These are phyloP conservation scores for Coriolopsis trogii DNA, from an alignment of 1,284 basidiomycete species.

Conservation along the genomic window DNA sequence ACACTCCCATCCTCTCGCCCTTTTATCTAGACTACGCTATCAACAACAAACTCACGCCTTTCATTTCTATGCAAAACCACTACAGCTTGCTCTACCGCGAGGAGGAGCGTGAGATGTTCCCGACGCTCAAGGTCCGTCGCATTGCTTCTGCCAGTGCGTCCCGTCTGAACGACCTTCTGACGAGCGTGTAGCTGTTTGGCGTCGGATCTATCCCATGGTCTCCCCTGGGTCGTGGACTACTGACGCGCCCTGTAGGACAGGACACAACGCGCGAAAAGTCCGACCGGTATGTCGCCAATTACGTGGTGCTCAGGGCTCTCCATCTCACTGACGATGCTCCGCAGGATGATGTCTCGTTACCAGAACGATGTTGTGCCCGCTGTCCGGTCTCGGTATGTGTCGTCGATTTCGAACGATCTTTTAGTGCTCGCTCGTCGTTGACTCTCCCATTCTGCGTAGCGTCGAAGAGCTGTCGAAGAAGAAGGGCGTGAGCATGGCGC, in stretches of 20 bases:
- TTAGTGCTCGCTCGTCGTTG: background rate
- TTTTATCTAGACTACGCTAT: slow-evolving; percentile 34
- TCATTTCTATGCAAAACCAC: slow-evolving; percentile 60
- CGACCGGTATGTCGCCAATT: slow-evolving; percentile 1
- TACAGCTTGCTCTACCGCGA: slow-evolving; percentile 49
- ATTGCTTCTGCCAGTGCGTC: background rate
- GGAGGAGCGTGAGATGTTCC: slow-evolving; percentile 56
- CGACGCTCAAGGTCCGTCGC: slow-evolving; percentile 25
- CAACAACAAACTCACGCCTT: slow-evolving; percentile 46
- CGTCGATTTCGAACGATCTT: background rate
- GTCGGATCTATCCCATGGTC: slow-evolving; percentile 48
- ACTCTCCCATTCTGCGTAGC: slow-evolving; percentile 19
- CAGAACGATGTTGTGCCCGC: background rate
- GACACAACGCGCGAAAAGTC: slow-evolving; percentile 7
- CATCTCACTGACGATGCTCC: no score
- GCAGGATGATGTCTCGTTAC: background rate
- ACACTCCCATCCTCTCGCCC: background rate
- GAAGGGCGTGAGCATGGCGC: slow-evolving; percentile 32
- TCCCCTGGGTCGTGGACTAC: slow-evolving; percentile 42
- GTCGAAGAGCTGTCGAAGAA: slow-evolving; percentile 47
- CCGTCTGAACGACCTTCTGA: background rate
- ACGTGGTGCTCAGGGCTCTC: background rate
- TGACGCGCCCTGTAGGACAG: slow-evolving; percentile 36
- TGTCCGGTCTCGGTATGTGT: background rate
- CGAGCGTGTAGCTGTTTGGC: slow-evolving; percentile 28